A percentile compares a stretch with the other conserved stretches of the same genome.
Evolutionary conservation across 176 grass and related monocot genomes (phyloP).

Genomic region (Paspalum notatum): DNA sequence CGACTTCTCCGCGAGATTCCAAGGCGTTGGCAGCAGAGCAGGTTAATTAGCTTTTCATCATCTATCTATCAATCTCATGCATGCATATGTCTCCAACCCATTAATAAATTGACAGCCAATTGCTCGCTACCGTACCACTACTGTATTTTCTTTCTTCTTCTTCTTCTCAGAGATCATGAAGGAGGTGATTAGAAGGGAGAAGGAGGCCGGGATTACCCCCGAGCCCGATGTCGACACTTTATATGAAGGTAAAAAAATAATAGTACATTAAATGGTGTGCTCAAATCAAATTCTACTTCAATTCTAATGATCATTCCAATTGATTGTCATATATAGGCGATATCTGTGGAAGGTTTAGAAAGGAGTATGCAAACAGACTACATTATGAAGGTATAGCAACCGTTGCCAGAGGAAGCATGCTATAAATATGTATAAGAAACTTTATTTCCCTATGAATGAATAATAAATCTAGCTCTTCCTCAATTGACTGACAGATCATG

Average conservation of each 20-base stretch:
- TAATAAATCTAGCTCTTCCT: constrained; percentile 1
- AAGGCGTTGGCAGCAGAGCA: constrained; percentile 38
- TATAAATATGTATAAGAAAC: neutral
- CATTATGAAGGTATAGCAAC: constrained; percentile 73
- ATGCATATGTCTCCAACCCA: neutral
- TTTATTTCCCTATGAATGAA: neutral
- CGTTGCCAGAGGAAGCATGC: neutral
- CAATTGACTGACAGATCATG: constrained; percentile 65
- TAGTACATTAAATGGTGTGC: no score
- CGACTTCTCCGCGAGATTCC: constrained; percentile 76
- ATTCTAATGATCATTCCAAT: neutral
- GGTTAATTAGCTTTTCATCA: neutral
- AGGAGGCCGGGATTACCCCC: constrained; percentile 60
- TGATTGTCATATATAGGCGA: constrained; percentile 55
- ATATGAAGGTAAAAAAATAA: constrained; percentile 95
- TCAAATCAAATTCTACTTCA: neutral
- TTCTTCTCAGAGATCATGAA: constrained; percentile 46
- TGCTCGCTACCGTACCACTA: neutral
- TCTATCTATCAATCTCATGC: neutral
- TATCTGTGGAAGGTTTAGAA: constrained; percentile 75
- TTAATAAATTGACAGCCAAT: neutral
- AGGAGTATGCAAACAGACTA: constrained; percentile 88
- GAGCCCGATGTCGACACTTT: constrained; percentile 72
- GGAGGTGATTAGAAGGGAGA: constrained; percentile 81
- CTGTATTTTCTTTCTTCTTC: neutral